phyloP scores from a whole-genome alignment of 176 grass and related monocot genomes.

The Bromus sterilis region DNA sequence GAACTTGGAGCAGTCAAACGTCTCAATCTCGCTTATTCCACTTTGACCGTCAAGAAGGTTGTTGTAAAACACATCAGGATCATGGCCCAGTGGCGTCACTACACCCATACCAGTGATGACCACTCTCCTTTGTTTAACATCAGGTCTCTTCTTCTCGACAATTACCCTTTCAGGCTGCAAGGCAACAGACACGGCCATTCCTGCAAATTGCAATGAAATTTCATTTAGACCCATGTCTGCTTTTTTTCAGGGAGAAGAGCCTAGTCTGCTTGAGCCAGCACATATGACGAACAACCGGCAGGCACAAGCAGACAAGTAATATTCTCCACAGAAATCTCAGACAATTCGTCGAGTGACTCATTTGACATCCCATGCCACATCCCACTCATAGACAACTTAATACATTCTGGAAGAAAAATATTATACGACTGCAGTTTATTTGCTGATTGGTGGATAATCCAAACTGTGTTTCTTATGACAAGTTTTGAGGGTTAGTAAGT shows the following conservation, averaged over 20 bases:
- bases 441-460: background rate
- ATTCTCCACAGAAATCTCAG: background rate
- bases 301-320: background rate
- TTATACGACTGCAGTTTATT: background rate
- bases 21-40: conserved; percentile 89
- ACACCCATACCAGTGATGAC: conserved; percentile 96
- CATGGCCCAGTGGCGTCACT: conserved; percentile 94
- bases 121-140: conserved; percentile 80
- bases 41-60: conserved; percentile 85
- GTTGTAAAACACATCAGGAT: conserved; percentile 88
- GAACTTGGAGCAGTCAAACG: conserved; percentile 88
- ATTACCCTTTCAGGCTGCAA: conserved; percentile 65
- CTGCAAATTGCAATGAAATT: conserved; percentile 38
- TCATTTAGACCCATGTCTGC: conserved; percentile 6
- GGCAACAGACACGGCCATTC: conserved; percentile 72
- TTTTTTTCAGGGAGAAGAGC: background rate
- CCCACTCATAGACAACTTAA: background rate
- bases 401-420: background rate
- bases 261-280: background rate
- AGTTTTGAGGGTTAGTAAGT: background rate
- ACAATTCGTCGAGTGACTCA: background rate
- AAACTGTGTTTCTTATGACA: background rate
- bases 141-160: conserved; percentile 54
- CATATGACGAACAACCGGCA: background rate
- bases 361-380: background rate